A percentile compares a stretch with the other conserved stretches of the same genome.
Evolutionary conservation across 148 eudicot genomes (phyloP).

Genomic region (Agrostemma githago): DNA sequence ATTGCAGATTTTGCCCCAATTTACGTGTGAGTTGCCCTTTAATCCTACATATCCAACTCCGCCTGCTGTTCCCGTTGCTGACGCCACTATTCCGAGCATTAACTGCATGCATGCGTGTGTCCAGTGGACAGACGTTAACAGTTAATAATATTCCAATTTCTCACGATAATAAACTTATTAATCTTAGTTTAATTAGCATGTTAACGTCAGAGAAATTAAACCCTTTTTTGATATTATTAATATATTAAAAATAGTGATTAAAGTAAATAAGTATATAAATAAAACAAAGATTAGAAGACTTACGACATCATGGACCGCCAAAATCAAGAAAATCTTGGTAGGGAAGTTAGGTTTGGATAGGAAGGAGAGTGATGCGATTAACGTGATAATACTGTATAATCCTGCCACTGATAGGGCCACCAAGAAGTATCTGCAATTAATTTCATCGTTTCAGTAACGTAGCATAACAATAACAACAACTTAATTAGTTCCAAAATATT

Average conservation of each 20-base stretch:
- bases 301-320: slow-evolving; percentile 31
- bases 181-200: too few species aligned
- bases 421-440: slow-evolving; percentile 55
- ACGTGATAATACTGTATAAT: slow-evolving; percentile 52
- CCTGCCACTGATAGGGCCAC: slow-evolving; percentile 60
- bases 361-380: slow-evolving; percentile 32
- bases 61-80: slow-evolving; percentile 68
- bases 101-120: slow-evolving; percentile 35
- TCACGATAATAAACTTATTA: too few species aligned
- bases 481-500: too few species aligned
- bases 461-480: too few species aligned
- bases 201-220: too few species aligned
- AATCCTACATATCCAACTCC: slow-evolving; percentile 54
- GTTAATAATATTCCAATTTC: too few species aligned
- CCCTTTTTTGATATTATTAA: too few species aligned
- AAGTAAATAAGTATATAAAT: too few species aligned
- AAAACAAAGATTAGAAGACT: too few species aligned
- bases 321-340: slow-evolving; percentile 32
- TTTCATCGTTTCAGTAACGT: too few species aligned
- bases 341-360: slow-evolving; percentile 33
- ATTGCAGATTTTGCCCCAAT: slow-evolving; percentile 50
- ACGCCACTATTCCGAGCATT: slow-evolving; percentile 57
- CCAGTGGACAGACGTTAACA: too few species aligned
- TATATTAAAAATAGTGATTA: too few species aligned
- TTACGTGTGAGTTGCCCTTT: slow-evolving; percentile 47